Conservation (phyloP, 164 flowering plant species). For the Aristolochia fimbriata region DNA sequence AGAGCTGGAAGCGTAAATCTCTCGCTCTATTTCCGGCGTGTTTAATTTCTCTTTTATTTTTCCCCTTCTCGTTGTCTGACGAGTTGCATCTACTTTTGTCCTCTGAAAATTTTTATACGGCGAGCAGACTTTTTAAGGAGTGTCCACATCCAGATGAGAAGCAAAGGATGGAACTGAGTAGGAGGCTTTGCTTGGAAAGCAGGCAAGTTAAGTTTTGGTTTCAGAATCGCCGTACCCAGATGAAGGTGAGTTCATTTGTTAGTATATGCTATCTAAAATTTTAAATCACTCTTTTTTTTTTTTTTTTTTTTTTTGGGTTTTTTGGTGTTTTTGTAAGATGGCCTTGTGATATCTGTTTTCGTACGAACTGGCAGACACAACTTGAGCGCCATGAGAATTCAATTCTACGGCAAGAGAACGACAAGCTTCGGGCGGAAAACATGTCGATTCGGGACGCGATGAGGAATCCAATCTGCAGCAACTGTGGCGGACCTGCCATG, state of each 20-base stretch:
- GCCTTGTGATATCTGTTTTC: neutral
- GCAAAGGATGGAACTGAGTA: constrained; percentile 83
- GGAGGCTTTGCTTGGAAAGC: constrained; percentile 65
- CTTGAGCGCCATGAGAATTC: constrained; percentile 92
- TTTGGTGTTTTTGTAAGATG: neutral
- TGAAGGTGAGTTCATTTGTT: constrained; percentile 53
- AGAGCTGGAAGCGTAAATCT: constrained; percentile 84
- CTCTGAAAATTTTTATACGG: neutral
- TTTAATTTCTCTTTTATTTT: neutral
- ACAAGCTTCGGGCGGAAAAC: constrained; percentile 85
- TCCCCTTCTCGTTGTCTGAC: neutral
- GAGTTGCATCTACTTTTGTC: neutral
- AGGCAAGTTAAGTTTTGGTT: constrained; percentile 99
- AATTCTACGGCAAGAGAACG: constrained; percentile 78
- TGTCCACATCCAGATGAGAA: constrained; percentile 99
- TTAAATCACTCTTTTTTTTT: neutral
- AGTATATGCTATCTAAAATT: neutral
- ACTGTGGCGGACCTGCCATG: constrained; percentile 90
- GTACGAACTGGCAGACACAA: constrained; percentile 51
- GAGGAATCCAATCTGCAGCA: constrained; percentile 83
- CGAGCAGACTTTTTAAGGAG: constrained; percentile 71
- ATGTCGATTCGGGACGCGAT: constrained; percentile 81
- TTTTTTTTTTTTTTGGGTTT: neutral
- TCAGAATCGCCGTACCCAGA: constrained; percentile 91
- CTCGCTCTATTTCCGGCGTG: neutral